Evolutionary conservation across 129 eudicot species (phyloP).

Genomic region (Artemisia annua): DNA sequence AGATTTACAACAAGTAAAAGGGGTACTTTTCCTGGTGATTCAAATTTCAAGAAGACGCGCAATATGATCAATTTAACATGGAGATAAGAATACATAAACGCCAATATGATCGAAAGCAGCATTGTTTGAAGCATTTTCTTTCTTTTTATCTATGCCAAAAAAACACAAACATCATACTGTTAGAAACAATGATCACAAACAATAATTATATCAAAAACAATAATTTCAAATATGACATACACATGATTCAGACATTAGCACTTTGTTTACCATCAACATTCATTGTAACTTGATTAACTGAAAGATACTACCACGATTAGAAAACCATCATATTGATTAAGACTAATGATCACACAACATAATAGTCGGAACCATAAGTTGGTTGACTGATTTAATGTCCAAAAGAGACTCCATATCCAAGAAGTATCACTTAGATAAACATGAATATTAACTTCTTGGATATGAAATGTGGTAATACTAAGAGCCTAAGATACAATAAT

Average conservation of each 20-base stretch:
- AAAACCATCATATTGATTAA: neutral
- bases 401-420: conserved; percentile 6
- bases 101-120: conserved; percentile 90
- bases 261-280: neutral
- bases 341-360: neutral
- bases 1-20: conserved; percentile 83
- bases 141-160: conserved; percentile 86
- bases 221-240: neutral
- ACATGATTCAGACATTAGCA: neutral
- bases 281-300: neutral
- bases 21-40: conserved; percentile 63
- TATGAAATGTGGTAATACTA: neutral
- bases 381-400: neutral
- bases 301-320: neutral
- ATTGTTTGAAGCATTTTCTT: conserved; percentile 59
- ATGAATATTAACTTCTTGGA: neutral
- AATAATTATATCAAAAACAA: neutral
- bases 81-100: conserved; percentile 78
- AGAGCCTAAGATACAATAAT: neutral
- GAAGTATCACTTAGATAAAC: neutral
- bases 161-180: neutral
- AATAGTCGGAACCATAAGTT: neutral
- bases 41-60: conserved; percentile 83
- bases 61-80: conserved; percentile 75
- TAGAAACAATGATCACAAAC: neutral